Evolutionary conservation across 176 grass and related monocot species (phyloP).

Genomic region (Phyllostachys edulis): DNA sequence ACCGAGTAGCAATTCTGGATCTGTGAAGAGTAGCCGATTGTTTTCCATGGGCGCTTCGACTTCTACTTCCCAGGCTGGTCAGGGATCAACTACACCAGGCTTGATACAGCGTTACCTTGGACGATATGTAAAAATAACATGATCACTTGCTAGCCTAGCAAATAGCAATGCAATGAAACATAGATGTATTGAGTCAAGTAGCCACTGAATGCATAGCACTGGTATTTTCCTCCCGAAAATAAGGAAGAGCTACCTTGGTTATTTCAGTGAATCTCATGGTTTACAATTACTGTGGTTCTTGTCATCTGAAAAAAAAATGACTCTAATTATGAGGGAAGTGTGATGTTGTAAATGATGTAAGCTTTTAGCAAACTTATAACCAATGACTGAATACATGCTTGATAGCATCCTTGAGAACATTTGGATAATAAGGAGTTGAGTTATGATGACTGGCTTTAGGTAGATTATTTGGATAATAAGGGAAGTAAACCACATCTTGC

Average conservation of each 20-base stretch:
- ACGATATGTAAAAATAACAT: conserved; percentile 33
- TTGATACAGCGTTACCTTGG: conserved; percentile 34
- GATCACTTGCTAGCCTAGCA: conserved; percentile 5
- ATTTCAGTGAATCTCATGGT: background rate
- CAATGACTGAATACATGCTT: background rate
- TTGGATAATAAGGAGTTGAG: background rate
- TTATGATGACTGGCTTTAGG: background rate
- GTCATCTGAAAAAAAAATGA: background rate
- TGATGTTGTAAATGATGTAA: background rate
- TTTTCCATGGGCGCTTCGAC: background rate
- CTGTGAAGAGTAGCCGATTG: background rate
- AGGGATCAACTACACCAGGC: conserved; percentile 21
- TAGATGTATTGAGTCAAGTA: background rate
- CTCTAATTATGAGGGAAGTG: background rate
- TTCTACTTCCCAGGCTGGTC: background rate
- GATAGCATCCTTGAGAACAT: background rate
- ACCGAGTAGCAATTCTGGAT: background rate
- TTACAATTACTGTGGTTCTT: background rate
- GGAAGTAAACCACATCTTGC: background rate
- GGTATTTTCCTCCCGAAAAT: background rate
- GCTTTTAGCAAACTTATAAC: background rate
- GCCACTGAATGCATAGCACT: background rate
- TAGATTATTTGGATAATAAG: background rate
- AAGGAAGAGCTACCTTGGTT: conserved; percentile 10
- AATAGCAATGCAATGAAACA: background rate